Conservation (phyloP, 106 monocot genomes). For the Chionographis japonica region DNA sequence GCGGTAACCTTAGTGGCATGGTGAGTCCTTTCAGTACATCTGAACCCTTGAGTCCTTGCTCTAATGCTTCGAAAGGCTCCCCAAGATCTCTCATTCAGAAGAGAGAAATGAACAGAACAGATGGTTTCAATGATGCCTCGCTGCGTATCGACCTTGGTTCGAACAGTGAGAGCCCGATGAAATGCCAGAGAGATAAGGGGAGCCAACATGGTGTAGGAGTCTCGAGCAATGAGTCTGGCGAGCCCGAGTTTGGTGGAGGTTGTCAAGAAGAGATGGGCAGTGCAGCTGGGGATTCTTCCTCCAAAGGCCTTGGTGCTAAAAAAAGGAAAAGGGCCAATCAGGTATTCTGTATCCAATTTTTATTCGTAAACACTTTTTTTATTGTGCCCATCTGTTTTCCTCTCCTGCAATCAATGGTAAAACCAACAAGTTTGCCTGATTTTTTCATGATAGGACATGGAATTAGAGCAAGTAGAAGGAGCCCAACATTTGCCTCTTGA, state of each 20-base stretch:
- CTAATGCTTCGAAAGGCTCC: background rate
- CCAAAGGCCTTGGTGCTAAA: conserved; percentile 9
- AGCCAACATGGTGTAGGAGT: background rate
- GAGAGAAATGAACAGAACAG: background rate
- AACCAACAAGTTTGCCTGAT: background rate
- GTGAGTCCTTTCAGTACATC: background rate
- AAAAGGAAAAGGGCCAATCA: conserved; percentile 28
- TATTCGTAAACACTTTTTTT: background rate
- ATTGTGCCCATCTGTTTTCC: background rate
- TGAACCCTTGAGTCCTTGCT: background rate
- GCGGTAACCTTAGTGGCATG: conserved; percentile 1
- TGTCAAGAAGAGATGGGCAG: background rate
- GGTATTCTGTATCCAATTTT: conserved; percentile 1
- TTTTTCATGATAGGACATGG: conserved; percentile 15
- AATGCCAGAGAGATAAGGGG: conserved; percentile 8
- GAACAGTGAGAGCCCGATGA: conserved; percentile 11
- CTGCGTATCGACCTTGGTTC: conserved; percentile 8
- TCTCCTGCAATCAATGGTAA: background rate
- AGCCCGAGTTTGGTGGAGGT: background rate
- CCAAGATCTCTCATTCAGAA: too few species aligned
- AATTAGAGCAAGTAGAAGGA: conserved; percentile 21
- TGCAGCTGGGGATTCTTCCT: conserved; percentile 8
- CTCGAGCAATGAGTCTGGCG: background rate
- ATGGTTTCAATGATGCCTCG: background rate
- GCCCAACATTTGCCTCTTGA: conserved; percentile 9